Conservation (phyloP, 2,329 filamentous ascomycete genomes). For the Colletotrichum orchidophilum region DNA sequence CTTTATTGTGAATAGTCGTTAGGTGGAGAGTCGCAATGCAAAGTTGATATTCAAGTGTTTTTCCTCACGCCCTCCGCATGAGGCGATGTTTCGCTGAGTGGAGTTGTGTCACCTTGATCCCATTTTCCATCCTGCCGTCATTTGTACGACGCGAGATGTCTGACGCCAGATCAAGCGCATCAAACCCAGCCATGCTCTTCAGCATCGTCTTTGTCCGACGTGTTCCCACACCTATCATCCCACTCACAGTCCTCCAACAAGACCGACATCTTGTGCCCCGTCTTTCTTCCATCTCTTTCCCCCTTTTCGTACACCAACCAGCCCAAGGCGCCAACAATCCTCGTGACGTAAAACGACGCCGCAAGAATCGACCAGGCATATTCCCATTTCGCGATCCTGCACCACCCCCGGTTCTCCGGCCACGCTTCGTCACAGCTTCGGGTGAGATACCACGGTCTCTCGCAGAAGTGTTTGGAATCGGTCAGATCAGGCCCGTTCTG, state of each 20-base stretch:
- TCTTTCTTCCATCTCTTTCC: background rate
- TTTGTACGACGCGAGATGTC: background rate
- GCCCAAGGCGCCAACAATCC: background rate
- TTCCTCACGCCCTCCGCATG: background rate
- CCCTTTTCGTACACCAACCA: background rate
- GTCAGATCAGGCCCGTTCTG: conserved; percentile 38
- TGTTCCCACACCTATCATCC: background rate
- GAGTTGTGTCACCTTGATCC: background rate
- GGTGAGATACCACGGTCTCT: conserved; percentile 40
- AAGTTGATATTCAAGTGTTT: background rate
- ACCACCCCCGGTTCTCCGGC: background rate
- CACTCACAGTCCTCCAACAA: background rate
- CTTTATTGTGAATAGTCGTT: background rate
- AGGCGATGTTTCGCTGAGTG: background rate
- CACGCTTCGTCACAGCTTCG: conserved; percentile 33
- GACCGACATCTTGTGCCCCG: too few relatives aligned
- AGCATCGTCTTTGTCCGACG: background rate
- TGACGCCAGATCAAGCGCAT: background rate
- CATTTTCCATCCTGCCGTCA: background rate
- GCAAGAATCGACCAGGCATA: background rate
- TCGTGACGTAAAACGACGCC: background rate
- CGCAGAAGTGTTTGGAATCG: conserved; percentile 38
- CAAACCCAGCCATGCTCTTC: background rate
- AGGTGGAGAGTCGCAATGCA: background rate
- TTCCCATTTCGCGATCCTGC: background rate